Evolutionary conservation across 2,329 filamentous ascomycete genomes (phyloP), one percentile per base, ranked within the genome.

Genomic region (Calonectria pteridis): DNA sequence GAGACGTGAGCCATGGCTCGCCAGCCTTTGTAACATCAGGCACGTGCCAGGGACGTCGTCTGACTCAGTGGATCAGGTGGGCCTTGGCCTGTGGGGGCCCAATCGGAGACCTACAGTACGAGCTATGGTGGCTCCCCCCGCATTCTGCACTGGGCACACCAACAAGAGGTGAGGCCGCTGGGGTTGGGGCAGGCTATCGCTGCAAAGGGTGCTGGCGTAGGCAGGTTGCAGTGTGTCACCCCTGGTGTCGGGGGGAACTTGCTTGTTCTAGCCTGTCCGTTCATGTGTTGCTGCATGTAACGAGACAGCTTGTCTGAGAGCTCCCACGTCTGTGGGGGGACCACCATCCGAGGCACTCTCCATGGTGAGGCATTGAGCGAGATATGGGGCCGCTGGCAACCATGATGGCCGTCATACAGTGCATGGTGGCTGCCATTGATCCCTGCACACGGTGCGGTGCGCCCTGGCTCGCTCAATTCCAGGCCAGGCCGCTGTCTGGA

Each of bases 51-150:
- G 78, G 77, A 77, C 76, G 79, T 81, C 79, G 79, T 81, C 79
- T 81, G 79, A 81, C 79, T 81, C 69, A 74, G 79, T 78, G 77
- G 79, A 81, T 81, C 79, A 81, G 78, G 79, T 78, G 79, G 79
- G 77, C 76, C 75, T 46, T 10, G 37, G 64, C 58, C 71, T 31
- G 78, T 79, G 74, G 78, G 59, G 77, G 51, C 31, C 78, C 78
- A 79, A 80, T 80, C 76, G 78, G 78, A 80, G 77, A 64, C 55
- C 55, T 62, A 62, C 70, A 77, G 58, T 51, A 33, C 55, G 64
- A 69, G 50, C 66, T 40, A 69, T 40, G 26, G 71, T 31, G 66
- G 73, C 51, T 40, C 78, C 74, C 79, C 79, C 79, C 79, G 79
- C 79, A 81, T 81, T 81, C 67, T 80, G 55, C 76, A 75, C 75